phyloP scores from a whole-genome alignment of 805 yeast genomes.

The Candida awuae region DNA sequence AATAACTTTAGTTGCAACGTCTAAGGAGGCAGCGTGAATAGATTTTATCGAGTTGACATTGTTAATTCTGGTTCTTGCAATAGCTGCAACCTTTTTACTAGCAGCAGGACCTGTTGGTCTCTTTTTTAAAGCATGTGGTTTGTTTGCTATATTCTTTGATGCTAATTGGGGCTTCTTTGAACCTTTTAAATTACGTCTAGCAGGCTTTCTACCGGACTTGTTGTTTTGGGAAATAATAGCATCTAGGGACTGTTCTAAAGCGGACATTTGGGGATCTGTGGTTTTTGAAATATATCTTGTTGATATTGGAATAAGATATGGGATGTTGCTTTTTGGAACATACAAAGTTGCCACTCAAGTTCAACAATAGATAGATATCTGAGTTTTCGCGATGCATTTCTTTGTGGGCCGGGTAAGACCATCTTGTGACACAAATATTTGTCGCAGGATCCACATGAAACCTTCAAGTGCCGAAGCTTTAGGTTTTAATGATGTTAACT shows the following conservation, averaged over 20 bases:
- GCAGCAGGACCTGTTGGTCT: conserved; percentile 21
- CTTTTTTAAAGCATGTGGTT: conserved; percentile 17
- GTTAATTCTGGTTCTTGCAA: conserved; percentile 3
- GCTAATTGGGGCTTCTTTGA: conserved; percentile 17
- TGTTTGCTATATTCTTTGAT: conserved; percentile 27
- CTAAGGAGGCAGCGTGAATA: conserved; percentile 14
- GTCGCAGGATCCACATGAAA: too few relatives aligned
- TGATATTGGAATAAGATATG: too few relatives aligned
- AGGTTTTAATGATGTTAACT: too few relatives aligned
- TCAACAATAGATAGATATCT: too few relatives aligned
- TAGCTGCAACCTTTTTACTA: conserved; percentile 23
- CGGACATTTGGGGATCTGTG: conserved; percentile 46
- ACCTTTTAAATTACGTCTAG: conserved; percentile 13
- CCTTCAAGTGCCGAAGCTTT: too few relatives aligned
- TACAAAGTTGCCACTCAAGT: too few relatives aligned
- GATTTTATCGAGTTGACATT: neutral
- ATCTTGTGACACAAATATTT: too few relatives aligned
- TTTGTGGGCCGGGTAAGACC: too few relatives aligned
- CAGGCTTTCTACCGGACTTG: conserved; percentile 14
- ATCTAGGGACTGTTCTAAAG: conserved; percentile 89
- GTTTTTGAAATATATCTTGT: neutral
- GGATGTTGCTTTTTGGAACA: too few relatives aligned
- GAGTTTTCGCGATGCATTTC: too few relatives aligned
- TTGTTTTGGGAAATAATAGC: conserved; percentile 69
- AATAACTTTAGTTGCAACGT: conserved; percentile 71